Percentiles rank a stretch among this genome's conserved stretches.
Evolutionary conservation across 805 yeast genomes (phyloP).

Genomic region (Starmerella scarabaei): DNA sequence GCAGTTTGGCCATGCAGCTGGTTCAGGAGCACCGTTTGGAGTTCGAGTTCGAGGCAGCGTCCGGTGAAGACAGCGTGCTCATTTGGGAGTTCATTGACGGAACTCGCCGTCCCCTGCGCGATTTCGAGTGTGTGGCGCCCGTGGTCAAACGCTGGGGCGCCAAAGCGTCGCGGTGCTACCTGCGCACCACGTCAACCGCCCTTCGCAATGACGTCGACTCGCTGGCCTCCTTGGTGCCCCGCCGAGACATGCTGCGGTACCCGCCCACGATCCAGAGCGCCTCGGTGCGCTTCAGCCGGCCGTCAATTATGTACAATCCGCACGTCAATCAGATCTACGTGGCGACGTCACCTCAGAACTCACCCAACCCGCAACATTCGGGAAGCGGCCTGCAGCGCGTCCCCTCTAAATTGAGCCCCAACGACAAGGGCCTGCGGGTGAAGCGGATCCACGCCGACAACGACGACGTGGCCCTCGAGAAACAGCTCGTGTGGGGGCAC

Average conservation of each 20-base stretch:
- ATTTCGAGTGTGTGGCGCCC: slow-evolving; percentile 18
- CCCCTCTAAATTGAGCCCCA: slow-evolving; percentile 13
- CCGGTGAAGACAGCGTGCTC: slow-evolving; percentile 19
- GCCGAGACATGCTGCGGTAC: slow-evolving; percentile 24
- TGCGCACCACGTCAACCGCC: slow-evolving; percentile 19
- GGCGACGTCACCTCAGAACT: no score
- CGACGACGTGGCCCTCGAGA: slow-evolving; percentile 11
- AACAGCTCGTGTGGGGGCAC: slow-evolving; percentile 18
- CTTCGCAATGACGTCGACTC: slow-evolving; percentile 21
- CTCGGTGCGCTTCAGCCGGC: slow-evolving; percentile 17
- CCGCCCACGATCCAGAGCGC: slow-evolving; percentile 16
- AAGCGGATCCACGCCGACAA: slow-evolving; percentile 6
- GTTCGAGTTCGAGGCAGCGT: slow-evolving; percentile 17
- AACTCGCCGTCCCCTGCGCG: slow-evolving; percentile 23
- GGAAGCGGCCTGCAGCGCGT: slow-evolving; percentile 4
- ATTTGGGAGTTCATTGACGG: slow-evolving; percentile 25
- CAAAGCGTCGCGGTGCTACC: slow-evolving; percentile 6
- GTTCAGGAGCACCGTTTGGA: slow-evolving; percentile 25
- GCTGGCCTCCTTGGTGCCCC: slow-evolving; percentile 25
- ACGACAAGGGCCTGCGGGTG: slow-evolving; percentile 6
- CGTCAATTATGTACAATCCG: slow-evolving; percentile 16
- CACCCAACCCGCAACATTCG: neutral
- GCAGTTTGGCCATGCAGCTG: slow-evolving; percentile 15
- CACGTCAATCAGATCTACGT: slow-evolving; percentile 1
- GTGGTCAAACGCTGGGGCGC: slow-evolving; percentile 19